These are phyloP conservation scores for Penicillium fimorum DNA, from an alignment of 495 filamentous ascomycete species.

Conservation along the genomic window DNA sequence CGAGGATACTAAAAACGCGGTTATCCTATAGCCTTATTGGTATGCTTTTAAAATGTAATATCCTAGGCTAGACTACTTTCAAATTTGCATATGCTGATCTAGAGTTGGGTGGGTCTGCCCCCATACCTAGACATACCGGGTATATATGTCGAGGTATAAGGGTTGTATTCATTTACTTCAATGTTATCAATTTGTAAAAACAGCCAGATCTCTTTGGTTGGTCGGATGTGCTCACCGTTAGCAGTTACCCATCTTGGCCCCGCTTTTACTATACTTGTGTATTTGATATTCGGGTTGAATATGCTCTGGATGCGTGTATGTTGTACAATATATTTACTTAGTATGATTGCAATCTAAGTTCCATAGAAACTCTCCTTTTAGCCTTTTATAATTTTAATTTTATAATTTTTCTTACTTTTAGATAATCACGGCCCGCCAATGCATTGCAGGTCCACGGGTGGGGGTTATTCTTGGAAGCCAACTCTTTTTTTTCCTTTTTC, in stretches of 20 bases:
- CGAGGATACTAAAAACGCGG: background rate
- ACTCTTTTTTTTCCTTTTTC: too few relatives aligned
- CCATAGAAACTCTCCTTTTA: too few relatives aligned
- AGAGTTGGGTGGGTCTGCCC: background rate
- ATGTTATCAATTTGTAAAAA: conserved; percentile 4
- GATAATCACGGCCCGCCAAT: background rate
- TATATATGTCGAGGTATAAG: background rate
- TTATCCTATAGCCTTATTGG: background rate
- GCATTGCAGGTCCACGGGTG: background rate
- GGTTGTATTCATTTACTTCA: background rate
- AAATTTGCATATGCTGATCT: background rate
- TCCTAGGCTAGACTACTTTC: background rate
- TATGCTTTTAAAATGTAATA: background rate
- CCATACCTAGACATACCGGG: background rate
- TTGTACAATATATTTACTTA: background rate
- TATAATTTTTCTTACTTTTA: background rate
- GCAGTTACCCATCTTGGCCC: background rate
- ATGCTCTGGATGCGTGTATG: too few relatives aligned
- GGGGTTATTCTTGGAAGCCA: too few relatives aligned
- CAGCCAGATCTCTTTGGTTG: conserved; percentile 1
- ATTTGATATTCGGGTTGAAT: background rate
- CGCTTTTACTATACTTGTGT: background rate
- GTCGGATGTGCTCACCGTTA: background rate
- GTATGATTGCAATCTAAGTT: too few relatives aligned
- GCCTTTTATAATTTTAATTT: background rate